Evolutionary conservation across 768 basidiomycete genomes (phyloP), one percentile per base, ranked within the genome.

Genomic region (Lyophyllum semitale): DNA sequence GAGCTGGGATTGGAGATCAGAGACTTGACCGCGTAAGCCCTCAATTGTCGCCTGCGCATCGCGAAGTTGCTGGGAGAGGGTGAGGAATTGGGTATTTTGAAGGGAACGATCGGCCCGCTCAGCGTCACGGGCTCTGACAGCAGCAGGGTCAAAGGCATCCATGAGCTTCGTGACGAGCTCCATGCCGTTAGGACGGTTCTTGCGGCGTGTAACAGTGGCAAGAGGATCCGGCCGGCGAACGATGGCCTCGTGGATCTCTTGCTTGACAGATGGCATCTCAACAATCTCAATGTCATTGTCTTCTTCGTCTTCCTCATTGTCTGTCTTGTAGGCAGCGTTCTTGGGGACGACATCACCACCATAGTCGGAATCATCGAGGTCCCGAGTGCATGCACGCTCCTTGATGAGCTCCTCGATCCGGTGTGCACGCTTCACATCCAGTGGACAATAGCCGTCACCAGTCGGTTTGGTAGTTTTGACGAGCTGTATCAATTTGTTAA

Each of bases 141-240:
- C 63, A 0, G 60, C 69, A 26, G 69, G 67, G 35, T 54, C 45
- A 20, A 54, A 54, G 18, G 45, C 59, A 37, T 71, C 68, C 15
- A 57, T 63, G 3, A 59, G 61, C 37, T 59, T 66, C 7, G 66
- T 41, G 11, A 68, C 42, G 48, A 63, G 63, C 30, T 54, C 57
- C 22, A 37, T 20, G 50, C 54, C 26, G 55, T 29, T 46, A 9
- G 38, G 22, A 22, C 30, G 44, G 43, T n/a, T 23, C 44, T 50
- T 56, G 20, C 17, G 44, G 33, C 26, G 26, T 27, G 25, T 15
- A 6, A 6, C 12, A 35, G 50, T 22, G 25, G 53, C 35, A 47
- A 52, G 26, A 15, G 29, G 40, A 42, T 52, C 27, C 2, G 38
- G 51, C 9, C 37, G 40, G 8, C 29, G 41, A 20, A 52, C 41